Conservation (phyloP, 2,329 filamentous ascomycete species). For the Lachnellula hyalina region DNA sequence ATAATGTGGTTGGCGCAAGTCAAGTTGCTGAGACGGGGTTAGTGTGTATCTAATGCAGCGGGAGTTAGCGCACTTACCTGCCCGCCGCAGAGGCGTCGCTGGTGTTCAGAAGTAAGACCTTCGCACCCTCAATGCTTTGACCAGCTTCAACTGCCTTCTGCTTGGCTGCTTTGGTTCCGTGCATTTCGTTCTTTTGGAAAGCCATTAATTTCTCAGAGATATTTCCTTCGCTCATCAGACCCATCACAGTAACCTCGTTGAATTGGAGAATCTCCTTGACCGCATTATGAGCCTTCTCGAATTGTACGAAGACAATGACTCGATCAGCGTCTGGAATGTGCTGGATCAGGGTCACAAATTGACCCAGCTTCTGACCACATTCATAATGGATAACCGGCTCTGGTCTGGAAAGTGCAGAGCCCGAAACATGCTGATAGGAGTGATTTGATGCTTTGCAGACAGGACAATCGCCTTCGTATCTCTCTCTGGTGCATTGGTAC, state of each 20-base stretch:
- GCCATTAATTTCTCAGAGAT: constrained; percentile 33
- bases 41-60: constrained; percentile 3
- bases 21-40: constrained; percentile 44
- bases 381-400: constrained; percentile 6
- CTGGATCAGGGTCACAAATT: constrained; percentile 40
- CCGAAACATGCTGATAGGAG: not conserved
- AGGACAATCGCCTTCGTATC: not conserved
- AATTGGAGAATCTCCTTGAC: constrained; percentile 25
- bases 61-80: constrained; percentile 39
- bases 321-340: constrained; percentile 40
- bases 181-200: constrained; percentile 38
- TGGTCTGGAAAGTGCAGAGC: not conserved
- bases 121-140: not conserved
- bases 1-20: constrained; percentile 60
- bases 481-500: constrained; percentile 7
- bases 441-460: not conserved
- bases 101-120: constrained; percentile 52
- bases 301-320: constrained; percentile 52
- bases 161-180: not conserved
- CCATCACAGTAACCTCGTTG: constrained; percentile 30
- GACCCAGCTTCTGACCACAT: constrained; percentile 44
- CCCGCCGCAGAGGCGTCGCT: constrained; percentile 54
- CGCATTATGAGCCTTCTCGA: constrained; percentile 32
- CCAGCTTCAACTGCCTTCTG: not conserved
- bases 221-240: constrained; percentile 32